phyloP scores from a whole-genome alignment of 1,139 yeast species.

The Lodderomyces orthopsilosis region DNA sequence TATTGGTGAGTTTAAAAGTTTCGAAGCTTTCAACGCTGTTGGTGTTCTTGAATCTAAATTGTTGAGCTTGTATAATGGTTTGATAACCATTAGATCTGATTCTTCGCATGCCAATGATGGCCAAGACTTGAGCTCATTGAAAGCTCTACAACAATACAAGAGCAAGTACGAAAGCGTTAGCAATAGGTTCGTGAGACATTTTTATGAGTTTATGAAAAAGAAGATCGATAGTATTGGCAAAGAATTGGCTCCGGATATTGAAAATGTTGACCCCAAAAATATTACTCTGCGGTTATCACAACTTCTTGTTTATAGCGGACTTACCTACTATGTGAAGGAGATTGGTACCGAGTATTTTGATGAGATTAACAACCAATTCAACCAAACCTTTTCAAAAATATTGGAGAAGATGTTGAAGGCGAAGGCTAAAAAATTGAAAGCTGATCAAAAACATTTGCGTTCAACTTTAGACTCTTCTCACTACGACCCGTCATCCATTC shows the following conservation, averaged over 20 bases:
- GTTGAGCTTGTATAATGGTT: conserved; percentile 60
- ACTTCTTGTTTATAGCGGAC: conserved; percentile 55
- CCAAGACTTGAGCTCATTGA: conserved; percentile 61
- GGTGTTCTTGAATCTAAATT: conserved; percentile 56
- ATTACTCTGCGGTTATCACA: conserved; percentile 37
- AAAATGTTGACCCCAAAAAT: conserved; percentile 19
- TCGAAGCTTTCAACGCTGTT: conserved; percentile 44
- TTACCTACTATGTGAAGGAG: conserved; percentile 65
- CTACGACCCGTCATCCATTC: neutral
- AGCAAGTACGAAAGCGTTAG: conserved; percentile 60
- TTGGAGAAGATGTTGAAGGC: conserved; percentile 26
- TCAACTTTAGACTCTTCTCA: neutral
- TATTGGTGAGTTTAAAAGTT: conserved; percentile 49
- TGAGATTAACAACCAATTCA: conserved; percentile 30
- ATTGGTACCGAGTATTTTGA: conserved; percentile 36
- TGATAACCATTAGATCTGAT: conserved; percentile 56
- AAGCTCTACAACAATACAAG: conserved; percentile 69
- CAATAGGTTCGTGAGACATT: conserved; percentile 47
- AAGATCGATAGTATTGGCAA: conserved; percentile 39
- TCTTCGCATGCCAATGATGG: conserved; percentile 23
- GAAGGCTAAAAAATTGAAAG: conserved; percentile 20
- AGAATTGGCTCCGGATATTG: conserved; percentile 24
- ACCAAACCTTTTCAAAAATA: conserved; percentile 24
- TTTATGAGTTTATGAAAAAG: conserved; percentile 43
- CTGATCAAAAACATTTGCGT: conserved; percentile 8